Base-by-base conservation (phyloP, 768 basidiomycete genomes). In the Boletus sensibilis region DNA sequence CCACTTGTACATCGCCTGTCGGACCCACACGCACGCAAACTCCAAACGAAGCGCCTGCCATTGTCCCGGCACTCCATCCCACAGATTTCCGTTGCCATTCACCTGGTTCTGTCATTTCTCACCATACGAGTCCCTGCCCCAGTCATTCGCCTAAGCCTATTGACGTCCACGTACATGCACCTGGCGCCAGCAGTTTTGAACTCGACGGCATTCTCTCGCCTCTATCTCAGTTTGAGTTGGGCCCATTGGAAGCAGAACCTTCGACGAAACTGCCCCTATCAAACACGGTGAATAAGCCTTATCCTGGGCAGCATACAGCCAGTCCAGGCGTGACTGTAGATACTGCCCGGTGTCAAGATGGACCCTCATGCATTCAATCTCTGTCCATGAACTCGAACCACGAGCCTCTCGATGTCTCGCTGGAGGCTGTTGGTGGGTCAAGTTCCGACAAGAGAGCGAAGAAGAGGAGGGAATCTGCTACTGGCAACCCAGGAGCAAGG, bases 181-280 rank as follows among this genome's bases (percentile, higher is more conserved):
- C n/a, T 37, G 18, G 27, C 31, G 2, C 43, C 29, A 27, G 50
- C 16, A 7, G 40, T 34, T 41, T 47, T 29, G 44, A 59, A 12
- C 35, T 37, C 23, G 58, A 62, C 10, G 16, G 13, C 10, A 23
- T 53, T n/a, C 54, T 64, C 14, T 68, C 66, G 5, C 60, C 59
- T 27, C 53, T 70, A 35, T 60, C 64, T 29, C 66, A 69, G 21
- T 72, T 70, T 55, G 59, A 64, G 38, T 45, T 63, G 56, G 64
- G 64, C 43, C 52, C 55, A 13, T 55, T 56, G 6, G 57, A 64
- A 47, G 59, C 56, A 64, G 69, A 67, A 51, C 50, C 27, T 29
- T 20, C 20, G 20, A 67, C 20, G 20, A 67, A 67, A 31, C 20
- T 55, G 6, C 67, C 64, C 23, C 35, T 68, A 14, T 63, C 68